A percentile compares a stretch with the other conserved stretches of the same genome.
Conservation (phyloP, 1,284 basidiomycete species). For the Fomitopsis schrenkii region DNA sequence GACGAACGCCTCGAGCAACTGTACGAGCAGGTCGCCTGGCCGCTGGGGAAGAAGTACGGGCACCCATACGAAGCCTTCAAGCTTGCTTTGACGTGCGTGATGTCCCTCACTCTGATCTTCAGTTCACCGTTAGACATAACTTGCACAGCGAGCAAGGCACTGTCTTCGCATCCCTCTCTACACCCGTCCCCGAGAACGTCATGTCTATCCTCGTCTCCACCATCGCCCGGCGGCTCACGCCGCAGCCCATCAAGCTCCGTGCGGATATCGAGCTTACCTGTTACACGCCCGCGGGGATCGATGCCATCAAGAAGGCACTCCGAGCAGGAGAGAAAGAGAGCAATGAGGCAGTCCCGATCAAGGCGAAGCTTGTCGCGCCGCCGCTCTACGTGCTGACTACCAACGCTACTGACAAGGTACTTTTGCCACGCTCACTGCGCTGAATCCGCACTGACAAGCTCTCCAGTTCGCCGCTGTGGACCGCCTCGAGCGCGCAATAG, state of each 20-base stretch:
- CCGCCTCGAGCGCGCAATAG: conserved; percentile 89
- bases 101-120: neutral
- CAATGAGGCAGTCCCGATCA: conserved; percentile 92
- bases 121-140: conserved; percentile 1
- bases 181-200: conserved; percentile 62
- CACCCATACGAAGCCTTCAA: conserved; percentile 99
- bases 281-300: conserved; percentile 96
- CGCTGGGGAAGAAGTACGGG: conserved; percentile 88
- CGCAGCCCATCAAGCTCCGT: conserved; percentile 98
- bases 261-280: conserved; percentile 98
- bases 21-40: conserved; percentile 94
- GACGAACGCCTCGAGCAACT: conserved; percentile 78
- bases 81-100: conserved; percentile 82
- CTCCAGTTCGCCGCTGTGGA: conserved; percentile 83
- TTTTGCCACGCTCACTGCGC: conserved; percentile 6
- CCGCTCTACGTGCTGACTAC: conserved; percentile 95
- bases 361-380: conserved; percentile 95
- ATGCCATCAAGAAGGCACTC: conserved; percentile 93
- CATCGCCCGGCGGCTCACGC: conserved; percentile 93
- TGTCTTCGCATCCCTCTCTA: conserved; percentile 74
- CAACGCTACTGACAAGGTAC: conserved; percentile 93
- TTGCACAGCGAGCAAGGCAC: conserved; percentile 75
- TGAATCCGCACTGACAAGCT: neutral
- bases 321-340: conserved; percentile 85
- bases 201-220: conserved; percentile 70